Base-by-base conservation (phyloP, 2,329 filamentous ascomycete genomes). In the Penicillium sp. region DNA sequence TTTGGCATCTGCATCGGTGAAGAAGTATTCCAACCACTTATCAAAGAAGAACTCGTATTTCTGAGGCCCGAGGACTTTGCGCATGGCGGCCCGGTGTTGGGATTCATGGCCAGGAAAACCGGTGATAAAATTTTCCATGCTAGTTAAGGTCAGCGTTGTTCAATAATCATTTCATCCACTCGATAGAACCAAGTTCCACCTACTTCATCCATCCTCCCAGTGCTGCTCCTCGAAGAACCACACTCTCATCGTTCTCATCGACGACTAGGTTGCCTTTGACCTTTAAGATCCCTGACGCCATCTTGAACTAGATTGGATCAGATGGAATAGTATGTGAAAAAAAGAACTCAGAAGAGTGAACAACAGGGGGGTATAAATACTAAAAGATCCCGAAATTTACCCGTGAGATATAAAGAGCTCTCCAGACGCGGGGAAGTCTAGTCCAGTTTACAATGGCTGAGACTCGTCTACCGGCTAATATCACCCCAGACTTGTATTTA, bases 81-180 rank as follows among this genome's bases (percentile, higher is more conserved):
- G 71, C 70, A 86, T 78, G 1, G 81, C 78, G 2, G 76, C 76
- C 8, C 83, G 80, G 57, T 84, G 81, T 57, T 85, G 77, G 22
- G 75, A 75, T 64, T 86, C 84, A 49, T 84, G 81, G 18, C 82
- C 84, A 11, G 82, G 75, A 55, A 80, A 86, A n/a, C 84, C 84
- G 1, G 81, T 84, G 59, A 86, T 85, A 74, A 86, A 86, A 67
- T 85, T 85, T 67, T 85, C 82, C 80, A 83, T 83, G 54, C 72
- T 76, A n/a, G 42, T 23, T 25, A 11, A n/a, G 25, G 18, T 15
- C 2, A 37, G 27, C 11, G 1, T 14, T 7, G 25, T 15, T 8
- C 7, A 4, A 14, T 3, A 20, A 9, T 22, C 18, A 31, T 14
- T 22, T 22, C 44, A 4, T 14, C 14, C 20, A 20, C 7, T 47